Evolutionary conservation across 2,329 filamentous ascomycete genomes (phyloP).

Genomic region (Mariannaea sp.): DNA sequence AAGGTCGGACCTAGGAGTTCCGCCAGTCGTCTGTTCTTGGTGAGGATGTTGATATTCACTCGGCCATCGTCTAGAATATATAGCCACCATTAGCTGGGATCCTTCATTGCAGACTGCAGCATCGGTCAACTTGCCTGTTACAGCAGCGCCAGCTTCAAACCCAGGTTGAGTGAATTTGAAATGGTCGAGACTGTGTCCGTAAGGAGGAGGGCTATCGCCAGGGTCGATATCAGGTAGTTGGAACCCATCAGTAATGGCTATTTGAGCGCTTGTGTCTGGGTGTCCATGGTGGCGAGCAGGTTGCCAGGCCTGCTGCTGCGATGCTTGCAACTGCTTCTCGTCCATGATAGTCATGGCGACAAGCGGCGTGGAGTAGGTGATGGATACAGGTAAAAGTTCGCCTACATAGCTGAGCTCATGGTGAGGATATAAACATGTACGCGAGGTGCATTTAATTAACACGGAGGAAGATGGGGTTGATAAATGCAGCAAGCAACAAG

Average conservation of each 20-base stretch:
- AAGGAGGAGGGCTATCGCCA: conserved; percentile 56
- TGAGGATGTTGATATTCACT: conserved; percentile 79
- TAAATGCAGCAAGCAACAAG: background rate
- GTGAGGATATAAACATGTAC: background rate
- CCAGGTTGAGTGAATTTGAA: conserved; percentile 65
- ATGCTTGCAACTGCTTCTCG: conserved; percentile 35
- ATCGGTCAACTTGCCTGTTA: conserved; percentile 53
- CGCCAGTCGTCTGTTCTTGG: conserved; percentile 68
- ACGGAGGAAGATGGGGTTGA: background rate
- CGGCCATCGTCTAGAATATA: conserved; percentile 67
- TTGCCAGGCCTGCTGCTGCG: conserved; percentile 27
- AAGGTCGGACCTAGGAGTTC: conserved; percentile 70
- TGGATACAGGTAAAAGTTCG: background rate
- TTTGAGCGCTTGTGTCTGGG: conserved; percentile 29
- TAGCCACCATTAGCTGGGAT: conserved; percentile 21
- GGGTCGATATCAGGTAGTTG: conserved; percentile 48
- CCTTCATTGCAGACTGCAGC: background rate
- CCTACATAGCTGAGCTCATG: conserved; percentile 11
- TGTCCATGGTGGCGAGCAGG: background rate
- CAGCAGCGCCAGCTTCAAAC: conserved; percentile 64
- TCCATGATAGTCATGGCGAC: conserved; percentile 37
- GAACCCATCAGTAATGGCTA: conserved; percentile 47
- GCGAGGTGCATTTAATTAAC: no score
- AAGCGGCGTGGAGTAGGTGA: background rate
- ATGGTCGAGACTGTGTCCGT: conserved; percentile 61